Base-by-base conservation (phyloP, 2,329 filamentous ascomycete genomes). In the Fusarium newnesense region DNA sequence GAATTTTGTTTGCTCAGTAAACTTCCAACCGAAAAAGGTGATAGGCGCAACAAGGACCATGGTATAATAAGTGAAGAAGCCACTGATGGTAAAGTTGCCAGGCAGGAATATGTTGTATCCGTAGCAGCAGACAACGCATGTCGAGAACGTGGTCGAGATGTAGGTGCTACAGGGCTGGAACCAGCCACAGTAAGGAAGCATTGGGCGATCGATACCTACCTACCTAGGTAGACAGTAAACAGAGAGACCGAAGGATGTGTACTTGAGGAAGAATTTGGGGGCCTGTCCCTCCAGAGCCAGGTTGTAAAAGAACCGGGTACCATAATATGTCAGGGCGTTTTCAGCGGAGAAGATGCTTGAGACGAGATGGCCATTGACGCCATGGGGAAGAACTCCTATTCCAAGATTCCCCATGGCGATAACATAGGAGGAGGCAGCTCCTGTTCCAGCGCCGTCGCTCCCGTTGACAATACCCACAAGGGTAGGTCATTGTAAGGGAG, bases 51-150 rank as follows among this genome's bases (percentile, higher is more conserved):
- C 16, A 6, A 50, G 24, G 18, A 60, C 46, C 54, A 66, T 65
- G 32, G 65, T 50, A 24, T 64, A 60, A 37, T 56, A 60, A 18
- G 61, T 56, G 30, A 66, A 65, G 47, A 66, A 66, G 30, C 47
- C 62, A n/a, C 52, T 37, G 8, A 12, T 26, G 19, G 61, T 54
- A 2, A 66, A 68, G 42, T 28, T 46, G 5, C 44, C 46, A 9
- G 42, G 61, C 9, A 60, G 37, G 16, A 66, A 66, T 16, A 36
- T 19, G 47, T 13, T 66, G 16, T 65, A 60, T 19, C 16, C 16
- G 11, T 65, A 65, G 16, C 16, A 39, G 19, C n/a, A 52, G 39
- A 59, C 46, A 21, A 64, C 53, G 4, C 46, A 46, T 39, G 39
- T 59, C 15, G 53, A 34, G 53, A 67, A 67, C 21, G 40, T 37